Percentiles rank a stretch among this genome's conserved stretches.
phyloP scores from a whole-genome alignment of 2,329 filamentous ascomycete species.

The Neonectria faginata region DNA sequence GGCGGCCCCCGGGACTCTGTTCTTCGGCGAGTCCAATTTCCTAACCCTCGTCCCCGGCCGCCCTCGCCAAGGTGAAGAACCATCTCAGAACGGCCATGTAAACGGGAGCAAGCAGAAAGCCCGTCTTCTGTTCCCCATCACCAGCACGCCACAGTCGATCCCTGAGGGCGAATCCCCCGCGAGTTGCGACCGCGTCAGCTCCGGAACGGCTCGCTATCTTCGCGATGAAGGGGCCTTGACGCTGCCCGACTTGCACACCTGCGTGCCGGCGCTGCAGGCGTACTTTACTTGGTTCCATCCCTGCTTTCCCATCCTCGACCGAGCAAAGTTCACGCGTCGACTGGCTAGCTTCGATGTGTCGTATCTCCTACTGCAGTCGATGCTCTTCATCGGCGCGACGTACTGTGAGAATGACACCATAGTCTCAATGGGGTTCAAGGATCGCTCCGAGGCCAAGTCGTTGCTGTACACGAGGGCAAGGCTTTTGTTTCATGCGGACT shows the following conservation, averaged over 20 bases:
- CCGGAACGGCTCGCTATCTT: conserved; percentile 61
- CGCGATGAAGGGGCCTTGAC: conserved; percentile 58
- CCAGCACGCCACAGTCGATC: conserved; percentile 42
- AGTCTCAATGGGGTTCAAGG: conserved; percentile 57
- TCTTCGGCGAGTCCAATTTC: conserved; percentile 56
- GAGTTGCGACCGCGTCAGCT: conserved; percentile 54
- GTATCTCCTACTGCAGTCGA: conserved; percentile 62
- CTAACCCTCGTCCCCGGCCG: conserved; percentile 50
- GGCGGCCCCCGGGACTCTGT: conserved; percentile 44
- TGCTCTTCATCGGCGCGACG: conserved; percentile 66
- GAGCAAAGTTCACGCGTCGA: conserved; percentile 54
- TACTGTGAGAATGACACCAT: conserved; percentile 62
- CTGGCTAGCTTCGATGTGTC: conserved; percentile 58
- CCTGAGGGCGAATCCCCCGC: conserved; percentile 32
- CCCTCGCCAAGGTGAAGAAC: conserved; percentile 20
- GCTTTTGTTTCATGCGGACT: conserved; percentile 65
- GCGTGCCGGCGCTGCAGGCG: conserved; percentile 58
- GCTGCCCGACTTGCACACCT: conserved; percentile 57
- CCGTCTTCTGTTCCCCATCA: conserved; percentile 48
- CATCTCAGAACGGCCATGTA: conserved; percentile 6
- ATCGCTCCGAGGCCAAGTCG: conserved; percentile 62
- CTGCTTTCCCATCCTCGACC: conserved; percentile 66
- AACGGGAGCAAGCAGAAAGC: conserved; percentile 35
- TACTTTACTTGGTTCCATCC: conserved; percentile 70
- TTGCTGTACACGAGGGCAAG: conserved; percentile 63